Percentiles rank a stretch among this genome's conserved stretches.
Evolutionary conservation across 306 rosid genomes (phyloP).

Genomic region (Castanopsis chinensis): DNA sequence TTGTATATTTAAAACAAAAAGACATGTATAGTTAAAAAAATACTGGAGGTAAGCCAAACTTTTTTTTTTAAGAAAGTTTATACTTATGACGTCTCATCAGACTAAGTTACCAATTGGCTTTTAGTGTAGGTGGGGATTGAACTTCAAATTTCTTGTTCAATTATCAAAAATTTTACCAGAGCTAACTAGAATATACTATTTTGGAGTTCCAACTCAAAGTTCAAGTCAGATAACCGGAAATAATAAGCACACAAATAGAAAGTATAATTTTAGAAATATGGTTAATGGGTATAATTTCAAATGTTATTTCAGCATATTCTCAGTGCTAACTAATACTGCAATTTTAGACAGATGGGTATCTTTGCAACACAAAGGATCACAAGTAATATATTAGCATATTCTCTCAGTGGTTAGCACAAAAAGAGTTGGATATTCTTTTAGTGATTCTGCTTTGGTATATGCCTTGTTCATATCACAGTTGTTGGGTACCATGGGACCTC

Average conservation of each 20-base stretch:
- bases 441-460: conserved; percentile 40
- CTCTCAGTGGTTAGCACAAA: conserved; percentile 37
- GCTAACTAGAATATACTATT: no score
- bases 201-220: no score
- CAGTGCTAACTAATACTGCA: no score
- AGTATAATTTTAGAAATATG: neutral
- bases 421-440: conserved; percentile 66
- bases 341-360: neutral
- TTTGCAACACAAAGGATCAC: conserved; percentile 12
- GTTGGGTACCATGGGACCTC: neutral
- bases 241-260: neutral
- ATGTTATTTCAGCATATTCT: no score
- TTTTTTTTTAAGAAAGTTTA: no score
- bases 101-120: no score
- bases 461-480: conserved; percentile 6
- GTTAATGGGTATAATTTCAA: neutral
- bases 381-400: conserved; percentile 58
- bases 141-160: no score
- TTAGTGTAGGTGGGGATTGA: fast-evolving
- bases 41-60: fast-evolving
- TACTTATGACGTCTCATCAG: fast-evolving
- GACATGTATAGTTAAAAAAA: no score
- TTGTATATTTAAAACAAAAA: no score
- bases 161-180: fast-evolving
- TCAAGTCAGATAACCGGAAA: neutral